These are phyloP conservation scores for Wickerhamomyces chambardii DNA, from an alignment of 805 yeast genomes.

Conservation along the genomic window DNA sequence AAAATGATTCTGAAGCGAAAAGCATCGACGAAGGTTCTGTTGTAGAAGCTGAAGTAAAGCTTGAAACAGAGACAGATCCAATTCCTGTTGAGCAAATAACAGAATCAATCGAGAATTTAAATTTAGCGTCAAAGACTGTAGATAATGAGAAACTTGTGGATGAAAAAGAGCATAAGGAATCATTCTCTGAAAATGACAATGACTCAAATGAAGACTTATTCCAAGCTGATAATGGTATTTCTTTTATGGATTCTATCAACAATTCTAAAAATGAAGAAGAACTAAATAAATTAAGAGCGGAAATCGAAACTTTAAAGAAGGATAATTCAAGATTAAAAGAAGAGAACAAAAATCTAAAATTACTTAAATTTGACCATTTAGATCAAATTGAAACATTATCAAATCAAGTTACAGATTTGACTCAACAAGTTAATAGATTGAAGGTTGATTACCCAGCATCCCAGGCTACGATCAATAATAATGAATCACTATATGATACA, in stretches of 20 bases:
- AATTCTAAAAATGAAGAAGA: conserved; percentile 9
- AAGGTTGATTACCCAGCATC: conserved; percentile 18
- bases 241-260: conserved; percentile 19
- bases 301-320: conserved; percentile 22
- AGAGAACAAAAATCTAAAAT: conserved; percentile 27
- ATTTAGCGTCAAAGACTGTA: conserved; percentile 1
- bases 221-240: conserved; percentile 2
- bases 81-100: conserved; percentile 1
- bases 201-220: too few species aligned
- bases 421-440: conserved; percentile 12
- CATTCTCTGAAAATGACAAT: too few species aligned
- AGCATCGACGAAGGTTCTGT: too few species aligned
- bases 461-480: too few species aligned
- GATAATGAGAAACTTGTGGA: conserved; percentile 3
- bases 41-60: too few species aligned
- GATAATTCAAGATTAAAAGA: conserved; percentile 24
- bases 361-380: conserved; percentile 25
- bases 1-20: too few species aligned
- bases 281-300: conserved; percentile 21
- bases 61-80: conserved; percentile 2
- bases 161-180: too few species aligned
- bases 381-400: conserved; percentile 23
- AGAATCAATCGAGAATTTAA: conserved; percentile 4
- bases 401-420: conserved; percentile 16
- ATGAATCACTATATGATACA: too few species aligned